These are phyloP conservation scores for Apostasia shenzhenica DNA, from an alignment of 106 monocot genomes.

Conservation along the genomic window DNA sequence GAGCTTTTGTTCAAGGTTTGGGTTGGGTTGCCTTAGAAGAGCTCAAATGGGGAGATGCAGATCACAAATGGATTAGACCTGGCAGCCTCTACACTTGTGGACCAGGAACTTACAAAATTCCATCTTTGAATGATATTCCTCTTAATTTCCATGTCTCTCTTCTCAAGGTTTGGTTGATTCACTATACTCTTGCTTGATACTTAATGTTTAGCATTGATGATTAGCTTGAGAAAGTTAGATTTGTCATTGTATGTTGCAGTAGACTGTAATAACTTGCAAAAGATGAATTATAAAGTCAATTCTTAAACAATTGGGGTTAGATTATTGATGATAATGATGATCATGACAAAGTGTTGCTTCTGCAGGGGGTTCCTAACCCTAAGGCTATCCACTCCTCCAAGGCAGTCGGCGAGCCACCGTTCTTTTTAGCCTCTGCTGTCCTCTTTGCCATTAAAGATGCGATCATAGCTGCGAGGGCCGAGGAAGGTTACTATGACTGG, in stretches of 20 bases:
- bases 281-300: no score
- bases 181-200: no score
- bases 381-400: constrained; percentile 94
- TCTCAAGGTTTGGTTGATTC: constrained; percentile 52
- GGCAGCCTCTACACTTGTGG: constrained; percentile 83
- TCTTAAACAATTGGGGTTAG: no score
- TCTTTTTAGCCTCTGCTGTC: constrained; percentile 79
- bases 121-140: constrained; percentile 91
- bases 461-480: constrained; percentile 68
- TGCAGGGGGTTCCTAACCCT: constrained; percentile 74
- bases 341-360: no score
- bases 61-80: constrained; percentile 85
- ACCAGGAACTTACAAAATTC: constrained; percentile 92
- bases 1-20: constrained; percentile 94
- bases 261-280: no score
- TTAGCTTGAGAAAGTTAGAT: no score
- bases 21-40: constrained; percentile 97
- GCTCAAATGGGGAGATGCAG: constrained; percentile 93
- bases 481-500: constrained; percentile 67
- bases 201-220: no score
- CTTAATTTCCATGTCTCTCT: constrained; percentile 86
- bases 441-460: constrained; percentile 93
- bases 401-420: constrained; percentile 94
- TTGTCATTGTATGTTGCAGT: no score
- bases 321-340: no score